A percentile compares a stretch with the other conserved stretches of the same genome.
Conservation (phyloP, 2,329 filamentous ascomycete species). For the Penicillium aurantiogriseum region DNA sequence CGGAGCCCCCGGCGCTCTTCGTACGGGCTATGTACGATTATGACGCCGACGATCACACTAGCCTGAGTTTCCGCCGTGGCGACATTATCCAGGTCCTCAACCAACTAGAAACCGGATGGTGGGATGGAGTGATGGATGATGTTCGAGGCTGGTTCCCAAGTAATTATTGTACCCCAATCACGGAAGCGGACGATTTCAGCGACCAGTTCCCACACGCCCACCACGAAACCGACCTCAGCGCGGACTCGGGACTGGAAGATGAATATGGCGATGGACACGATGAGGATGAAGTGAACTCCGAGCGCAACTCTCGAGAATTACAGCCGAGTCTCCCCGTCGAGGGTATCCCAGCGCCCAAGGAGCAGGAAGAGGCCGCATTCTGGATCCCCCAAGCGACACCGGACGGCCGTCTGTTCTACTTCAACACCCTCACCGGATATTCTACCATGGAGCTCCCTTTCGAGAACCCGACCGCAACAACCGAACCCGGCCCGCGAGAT, state of each 20-base stretch:
- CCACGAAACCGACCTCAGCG: slow-evolving; percentile 53
- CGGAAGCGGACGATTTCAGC: slow-evolving; percentile 69
- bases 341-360: slow-evolving; percentile 55
- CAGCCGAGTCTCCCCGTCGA: slow-evolving; percentile 66
- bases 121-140: slow-evolving; percentile 97
- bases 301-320: slow-evolving; percentile 63
- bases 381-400: slow-evolving; percentile 98
- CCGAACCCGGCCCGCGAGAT: slow-evolving; percentile 82
- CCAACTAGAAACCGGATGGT: slow-evolving; percentile 97
- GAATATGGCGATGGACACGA: slow-evolving; percentile 62
- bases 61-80: slow-evolving; percentile 92
- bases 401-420: slow-evolving; percentile 92
- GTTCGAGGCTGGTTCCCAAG: slow-evolving; percentile 98
- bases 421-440: slow-evolving; percentile 95
- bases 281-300: slow-evolving; percentile 66
- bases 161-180: slow-evolving; percentile 92
- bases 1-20: slow-evolving; percentile 63
- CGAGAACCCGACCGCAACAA: slow-evolving; percentile 77
- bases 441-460: slow-evolving; percentile 92
- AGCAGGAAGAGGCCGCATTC: slow-evolving; percentile 86
- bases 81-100: slow-evolving; percentile 99
- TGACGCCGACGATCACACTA: slow-evolving; percentile 94
- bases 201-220: slow-evolving; percentile 59
- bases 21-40: slow-evolving; percentile 97
- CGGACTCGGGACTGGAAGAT: slow-evolving; percentile 56